phyloP scores from a whole-genome alignment of 2,329 filamentous ascomycete species.

The Macrophomina phaseolina region DNA sequence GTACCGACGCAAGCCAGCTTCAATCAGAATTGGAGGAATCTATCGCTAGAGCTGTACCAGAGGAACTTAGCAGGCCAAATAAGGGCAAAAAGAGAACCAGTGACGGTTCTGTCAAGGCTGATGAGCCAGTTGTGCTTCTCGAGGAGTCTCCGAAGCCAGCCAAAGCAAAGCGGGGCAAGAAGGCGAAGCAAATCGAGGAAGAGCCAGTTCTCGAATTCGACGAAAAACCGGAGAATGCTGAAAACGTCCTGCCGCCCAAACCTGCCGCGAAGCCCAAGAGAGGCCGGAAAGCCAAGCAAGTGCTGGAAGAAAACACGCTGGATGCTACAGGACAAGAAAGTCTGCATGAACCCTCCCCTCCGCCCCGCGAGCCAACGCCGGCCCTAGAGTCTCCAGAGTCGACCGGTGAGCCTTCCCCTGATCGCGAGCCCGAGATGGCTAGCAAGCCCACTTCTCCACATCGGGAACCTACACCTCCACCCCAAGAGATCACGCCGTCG shows the following conservation, averaged over 20 bases:
- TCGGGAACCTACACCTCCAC: constrained; percentile 11
- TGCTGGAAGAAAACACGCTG: constrained; percentile 28
- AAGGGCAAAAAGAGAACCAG: constrained; percentile 46
- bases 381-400: neutral
- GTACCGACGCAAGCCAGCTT: constrained; percentile 35
- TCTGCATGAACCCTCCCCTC: constrained; percentile 1
- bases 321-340: constrained; percentile 3
- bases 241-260: constrained; percentile 27
- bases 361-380: neutral
- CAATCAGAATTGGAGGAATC: constrained; percentile 34
- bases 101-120: constrained; percentile 41
- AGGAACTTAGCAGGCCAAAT: constrained; percentile 32
- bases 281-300: constrained; percentile 31
- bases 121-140: constrained; percentile 31
- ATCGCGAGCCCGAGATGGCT: neutral
- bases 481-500: constrained; percentile 57
- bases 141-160: constrained; percentile 24
- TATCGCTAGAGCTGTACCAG: constrained; percentile 13
- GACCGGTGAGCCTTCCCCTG: neutral
- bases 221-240: neutral
- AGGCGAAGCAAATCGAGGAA: constrained; percentile 29
- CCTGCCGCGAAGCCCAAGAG: constrained; percentile 29
- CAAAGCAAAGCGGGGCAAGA: constrained; percentile 28
- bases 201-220: constrained; percentile 1
- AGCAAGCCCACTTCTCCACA: neutral